These are phyloP conservation scores for Fragilariopsis cylindrus DNA, from an alignment of 108 stramenopile species.

Conservation along the genomic window DNA sequence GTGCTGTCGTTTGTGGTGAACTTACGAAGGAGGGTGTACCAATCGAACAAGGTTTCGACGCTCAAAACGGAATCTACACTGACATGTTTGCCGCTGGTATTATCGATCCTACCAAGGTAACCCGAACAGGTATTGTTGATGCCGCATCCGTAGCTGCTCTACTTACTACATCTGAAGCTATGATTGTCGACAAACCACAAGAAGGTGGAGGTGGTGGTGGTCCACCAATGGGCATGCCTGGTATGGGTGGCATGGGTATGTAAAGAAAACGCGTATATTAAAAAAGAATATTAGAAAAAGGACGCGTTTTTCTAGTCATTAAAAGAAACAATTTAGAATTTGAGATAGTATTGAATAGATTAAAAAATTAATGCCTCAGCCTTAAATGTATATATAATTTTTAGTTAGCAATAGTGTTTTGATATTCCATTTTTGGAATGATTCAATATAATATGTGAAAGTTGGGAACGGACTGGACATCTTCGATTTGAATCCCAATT, in stretches of 20 bases:
- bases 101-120: constrained; percentile 99
- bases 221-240: constrained; percentile 86
- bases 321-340: no score
- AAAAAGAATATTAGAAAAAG: background rate
- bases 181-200: constrained; percentile 95
- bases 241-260: constrained; percentile 78
- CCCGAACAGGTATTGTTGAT: constrained; percentile 97
- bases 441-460: background rate
- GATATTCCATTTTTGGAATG: background rate
- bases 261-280: constrained; percentile 26
- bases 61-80: constrained; percentile 88
- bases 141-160: constrained; percentile 97
- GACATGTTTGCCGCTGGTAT: constrained; percentile 96
- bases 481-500: background rate
- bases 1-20: constrained; percentile 97
- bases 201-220: constrained; percentile 62
- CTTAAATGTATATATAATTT: no score
- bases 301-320: no score
- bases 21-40: constrained; percentile 76
- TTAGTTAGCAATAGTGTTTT: no score
- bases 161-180: constrained; percentile 97
- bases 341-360: no score
- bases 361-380: no score
- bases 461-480: background rate
- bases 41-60: constrained; percentile 84